Evolutionary conservation across 805 yeast species (phyloP).

Genomic region (Sugiyamaella qingdaonensis): DNA sequence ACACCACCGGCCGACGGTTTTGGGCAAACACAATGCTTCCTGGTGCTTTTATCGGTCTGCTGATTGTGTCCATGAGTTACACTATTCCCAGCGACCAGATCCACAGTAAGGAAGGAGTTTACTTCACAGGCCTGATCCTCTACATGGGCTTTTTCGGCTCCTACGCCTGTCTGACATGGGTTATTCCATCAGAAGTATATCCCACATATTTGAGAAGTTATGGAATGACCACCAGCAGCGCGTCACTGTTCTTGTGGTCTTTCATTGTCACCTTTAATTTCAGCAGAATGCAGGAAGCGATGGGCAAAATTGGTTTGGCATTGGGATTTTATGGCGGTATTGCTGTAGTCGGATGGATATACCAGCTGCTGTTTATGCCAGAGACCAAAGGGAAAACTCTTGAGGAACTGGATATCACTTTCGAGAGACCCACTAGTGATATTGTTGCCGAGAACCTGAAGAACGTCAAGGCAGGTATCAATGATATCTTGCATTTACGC

Average conservation of each 20-base stretch:
- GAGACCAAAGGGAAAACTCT: slow-evolving; percentile 67
- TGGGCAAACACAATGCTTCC: slow-evolving; percentile 56
- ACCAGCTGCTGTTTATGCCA: slow-evolving; percentile 50
- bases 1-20: slow-evolving; percentile 43
- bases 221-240: slow-evolving; percentile 62
- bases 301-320: slow-evolving; percentile 59
- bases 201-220: slow-evolving; percentile 54
- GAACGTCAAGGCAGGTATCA: slow-evolving; percentile 19
- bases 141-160: slow-evolving; percentile 66
- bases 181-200: slow-evolving; percentile 61
- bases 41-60: slow-evolving; percentile 57
- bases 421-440: slow-evolving; percentile 43
- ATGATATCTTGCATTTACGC: slow-evolving; percentile 3
- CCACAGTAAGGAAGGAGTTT: slow-evolving; percentile 53
- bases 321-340: slow-evolving; percentile 67
- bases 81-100: slow-evolving; percentile 37
- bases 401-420: slow-evolving; percentile 65
- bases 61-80: slow-evolving; percentile 58
- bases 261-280: slow-evolving; percentile 64
- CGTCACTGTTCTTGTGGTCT: slow-evolving; percentile 55
- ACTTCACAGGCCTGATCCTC: slow-evolving; percentile 57
- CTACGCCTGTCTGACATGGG: slow-evolving; percentile 66
- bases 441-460: slow-evolving; percentile 32
- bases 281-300: slow-evolving; percentile 49
- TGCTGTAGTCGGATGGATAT: slow-evolving; percentile 48